Conservation (phyloP, 257 asterid species). For the Primulina huaijiensis region DNA sequence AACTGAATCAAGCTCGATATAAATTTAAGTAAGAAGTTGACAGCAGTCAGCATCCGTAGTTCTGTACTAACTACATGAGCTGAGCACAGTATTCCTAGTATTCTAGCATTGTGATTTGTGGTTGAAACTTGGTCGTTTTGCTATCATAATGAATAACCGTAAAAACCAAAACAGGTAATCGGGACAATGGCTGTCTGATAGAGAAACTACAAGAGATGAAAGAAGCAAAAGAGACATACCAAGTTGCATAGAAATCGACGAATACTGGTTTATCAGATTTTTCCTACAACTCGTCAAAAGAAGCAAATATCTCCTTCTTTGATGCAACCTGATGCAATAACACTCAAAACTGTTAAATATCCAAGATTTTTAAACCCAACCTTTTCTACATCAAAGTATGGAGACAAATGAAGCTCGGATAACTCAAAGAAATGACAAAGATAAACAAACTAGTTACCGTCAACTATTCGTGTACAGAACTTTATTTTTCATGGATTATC, state of each 20-base stretch:
- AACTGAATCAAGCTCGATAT: not conserved
- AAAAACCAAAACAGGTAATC: not conserved
- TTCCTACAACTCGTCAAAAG: not conserved
- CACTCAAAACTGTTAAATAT: not conserved
- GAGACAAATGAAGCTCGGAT: not conserved
- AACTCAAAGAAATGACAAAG: not conserved
- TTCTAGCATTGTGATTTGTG: not conserved
- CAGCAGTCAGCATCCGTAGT: not conserved
- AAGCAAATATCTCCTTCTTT: not conserved
- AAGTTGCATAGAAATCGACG: not conserved
- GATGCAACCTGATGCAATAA: not conserved
- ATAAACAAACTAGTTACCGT: not conserved
- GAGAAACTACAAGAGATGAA: not conserved
- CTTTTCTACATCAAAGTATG: not conserved
- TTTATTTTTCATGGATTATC: not conserved
- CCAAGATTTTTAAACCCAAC: not conserved
- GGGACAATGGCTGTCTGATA: not conserved
- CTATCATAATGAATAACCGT: not conserved
- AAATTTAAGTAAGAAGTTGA: not conserved
- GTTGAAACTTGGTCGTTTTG: not conserved
- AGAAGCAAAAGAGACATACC: not conserved
- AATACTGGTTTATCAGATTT: not conserved
- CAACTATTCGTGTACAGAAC: not conserved
- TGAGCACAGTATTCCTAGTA: not conserved
- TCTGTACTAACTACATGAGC: not conserved